Evolutionary conservation across 371 early-diverging fungal genomes (phyloP).

Genomic region (Mortierella sp.): DNA sequence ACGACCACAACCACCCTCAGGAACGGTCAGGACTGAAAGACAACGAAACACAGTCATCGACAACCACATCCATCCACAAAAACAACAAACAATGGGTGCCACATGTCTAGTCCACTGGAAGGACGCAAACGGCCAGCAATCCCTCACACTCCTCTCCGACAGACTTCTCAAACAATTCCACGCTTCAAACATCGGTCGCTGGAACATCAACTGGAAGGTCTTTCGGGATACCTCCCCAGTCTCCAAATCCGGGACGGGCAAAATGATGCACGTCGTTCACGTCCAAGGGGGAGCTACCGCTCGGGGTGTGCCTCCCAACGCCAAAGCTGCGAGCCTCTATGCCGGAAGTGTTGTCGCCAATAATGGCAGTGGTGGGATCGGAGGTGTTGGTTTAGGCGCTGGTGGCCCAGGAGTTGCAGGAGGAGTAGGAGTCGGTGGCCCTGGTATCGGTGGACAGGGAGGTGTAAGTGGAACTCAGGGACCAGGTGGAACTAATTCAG

Average conservation of each 20-base stretch:
- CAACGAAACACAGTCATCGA: neutral
- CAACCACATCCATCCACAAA: neutral
- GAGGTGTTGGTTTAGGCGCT: constrained; percentile 5
- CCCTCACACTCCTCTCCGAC: constrained; percentile 56
- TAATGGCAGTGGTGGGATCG: constrained; percentile 9
- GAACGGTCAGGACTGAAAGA: too few relatives aligned
- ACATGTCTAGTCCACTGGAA: constrained; percentile 57
- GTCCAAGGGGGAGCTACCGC: constrained; percentile 54
- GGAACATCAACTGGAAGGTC: constrained; percentile 58
- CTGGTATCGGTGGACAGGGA: constrained; percentile 21
- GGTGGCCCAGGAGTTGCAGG: constrained; percentile 20
- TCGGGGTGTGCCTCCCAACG: constrained; percentile 35
- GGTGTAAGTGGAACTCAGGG: neutral
- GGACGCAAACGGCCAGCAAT: constrained; percentile 56
- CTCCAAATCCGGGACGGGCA: constrained; percentile 56
- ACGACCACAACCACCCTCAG: neutral
- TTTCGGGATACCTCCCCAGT: constrained; percentile 50
- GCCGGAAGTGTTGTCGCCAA: constrained; percentile 15
- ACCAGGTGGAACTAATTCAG: neutral
- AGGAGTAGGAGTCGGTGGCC: constrained; percentile 1
- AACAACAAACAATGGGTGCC: constrained; percentile 36
- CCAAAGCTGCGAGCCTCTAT: constrained; percentile 27
- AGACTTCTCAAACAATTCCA: constrained; percentile 55
- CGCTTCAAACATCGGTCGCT: constrained; percentile 53
- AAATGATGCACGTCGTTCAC: constrained; percentile 56